Percentiles rank a stretch among this genome's conserved stretches.
Conservation (phyloP, 768 basidiomycete genomes). For the Tephrocybe rancida region DNA sequence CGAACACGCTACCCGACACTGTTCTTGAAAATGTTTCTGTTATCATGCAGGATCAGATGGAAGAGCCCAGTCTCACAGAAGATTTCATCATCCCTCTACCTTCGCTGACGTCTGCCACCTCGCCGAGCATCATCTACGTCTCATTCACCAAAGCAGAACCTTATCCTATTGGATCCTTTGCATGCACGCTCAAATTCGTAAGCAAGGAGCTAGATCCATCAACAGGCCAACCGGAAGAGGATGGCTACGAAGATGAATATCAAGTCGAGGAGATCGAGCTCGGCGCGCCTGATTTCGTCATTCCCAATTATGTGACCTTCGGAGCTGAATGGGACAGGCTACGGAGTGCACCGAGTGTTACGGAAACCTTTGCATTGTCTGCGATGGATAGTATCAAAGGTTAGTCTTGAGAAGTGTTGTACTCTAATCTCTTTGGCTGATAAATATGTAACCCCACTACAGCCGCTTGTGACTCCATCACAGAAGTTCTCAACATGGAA, state of each 20-base stretch:
- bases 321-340: constrained; percentile 95
- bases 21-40: constrained; percentile 94
- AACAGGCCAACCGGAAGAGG: constrained; percentile 94
- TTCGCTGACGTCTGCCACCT: constrained; percentile 65
- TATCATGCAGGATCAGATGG: constrained; percentile 82
- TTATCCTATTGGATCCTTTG: constrained; percentile 84
- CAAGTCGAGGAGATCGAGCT: constrained; percentile 96
- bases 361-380: constrained; percentile 92
- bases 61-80: constrained; percentile 78
- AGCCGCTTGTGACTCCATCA: constrained; percentile 96
- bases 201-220: constrained; percentile 98
- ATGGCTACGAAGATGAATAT: constrained; percentile 99
- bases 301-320: constrained; percentile 94
- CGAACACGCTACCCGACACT: constrained; percentile 95
- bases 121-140: constrained; percentile 89
- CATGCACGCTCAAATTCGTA: constrained; percentile 89
- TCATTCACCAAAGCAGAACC: constrained; percentile 86
- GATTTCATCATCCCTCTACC: constrained; percentile 92
- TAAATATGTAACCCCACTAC: constrained; percentile 19
- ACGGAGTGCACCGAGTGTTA: constrained; percentile 72
- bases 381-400: constrained; percentile 95
- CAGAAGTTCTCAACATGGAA: constrained; percentile 97
- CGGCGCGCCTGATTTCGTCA: constrained; percentile 91
- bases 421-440: constrained; percentile 7
- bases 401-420: constrained; percentile 38